Evolutionary conservation across 768 basidiomycete species (phyloP), one percentile per base, ranked within the genome.

Genomic region (Amanita brunnescens): DNA sequence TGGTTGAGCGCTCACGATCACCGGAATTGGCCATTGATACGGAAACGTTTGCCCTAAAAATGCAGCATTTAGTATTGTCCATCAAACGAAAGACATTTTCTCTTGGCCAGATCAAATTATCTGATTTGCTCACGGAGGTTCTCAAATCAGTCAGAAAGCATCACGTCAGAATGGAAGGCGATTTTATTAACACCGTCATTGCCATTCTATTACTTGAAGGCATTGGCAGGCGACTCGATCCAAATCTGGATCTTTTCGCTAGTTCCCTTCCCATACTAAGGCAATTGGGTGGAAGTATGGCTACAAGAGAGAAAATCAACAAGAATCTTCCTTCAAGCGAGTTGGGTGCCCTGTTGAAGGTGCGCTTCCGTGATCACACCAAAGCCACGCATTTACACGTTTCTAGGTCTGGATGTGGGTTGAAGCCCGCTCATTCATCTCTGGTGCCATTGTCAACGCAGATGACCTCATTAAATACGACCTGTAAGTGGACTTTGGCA

Each of bases 61-160:
- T 98, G 81, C 96, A 99, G 64, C 90, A 97, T 62, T 79, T 98
- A 51, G 87, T 97, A 12, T 75, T 98, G 29, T 81, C 77, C 61
- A 88, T 99, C 58, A 98, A 98, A 70, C 83, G 88, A 58, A 95
- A 92, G 69, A 98, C 96, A 2, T 99, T 99, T 70, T 91, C 90
- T 21, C 80, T 99, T 4, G 93, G 91, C n/a, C 85, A 91, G 65
- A 91, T 99, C 70, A 91, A 89, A 65, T 96, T 99, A 50, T 86
- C 89, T 24, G 94, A 98, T 64, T 81, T 99, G 54, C 70, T 98
- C 26, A 87, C 80, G 3, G 88, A 95, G 55, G 96, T 98, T 6
- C 70, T 99, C 44, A 83, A 71, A 59, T 81, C 84, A 30, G 94
- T 99, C 3, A 74, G 93, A 52, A 75, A 79, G 57, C 94, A 97